Conservation (phyloP, 2,329 filamentous ascomycete genomes). For the Sporothrix pallida region DNA sequence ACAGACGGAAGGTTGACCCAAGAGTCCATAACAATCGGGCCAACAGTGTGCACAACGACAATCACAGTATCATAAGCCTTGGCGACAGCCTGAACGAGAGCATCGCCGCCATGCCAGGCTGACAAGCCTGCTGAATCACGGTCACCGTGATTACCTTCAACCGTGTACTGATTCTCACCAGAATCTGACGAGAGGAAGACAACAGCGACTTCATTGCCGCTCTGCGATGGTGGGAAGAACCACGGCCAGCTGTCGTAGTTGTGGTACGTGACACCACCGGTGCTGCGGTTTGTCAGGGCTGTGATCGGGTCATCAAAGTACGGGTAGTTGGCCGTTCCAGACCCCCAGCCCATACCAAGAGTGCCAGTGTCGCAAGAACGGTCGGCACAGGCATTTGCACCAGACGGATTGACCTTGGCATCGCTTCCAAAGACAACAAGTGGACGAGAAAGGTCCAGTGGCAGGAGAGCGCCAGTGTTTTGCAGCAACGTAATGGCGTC, state of each 20-base stretch:
- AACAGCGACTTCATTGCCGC: constrained; percentile 56
- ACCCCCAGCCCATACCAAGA: constrained; percentile 72
- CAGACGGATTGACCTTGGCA: constrained; percentile 63
- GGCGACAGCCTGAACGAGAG: constrained; percentile 63
- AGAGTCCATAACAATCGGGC: constrained; percentile 63
- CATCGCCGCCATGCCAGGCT: constrained; percentile 67
- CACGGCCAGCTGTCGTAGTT: constrained; percentile 68
- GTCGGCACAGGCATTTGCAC: constrained; percentile 69
- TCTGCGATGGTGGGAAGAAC: constrained; percentile 53
- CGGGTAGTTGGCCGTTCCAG: constrained; percentile 64
- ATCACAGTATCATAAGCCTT: constrained; percentile 62
- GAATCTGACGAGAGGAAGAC: constrained; percentile 70
- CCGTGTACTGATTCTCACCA: constrained; percentile 67
- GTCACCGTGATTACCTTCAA: constrained; percentile 63
- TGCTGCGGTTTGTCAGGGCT: constrained; percentile 65
- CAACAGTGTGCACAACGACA: constrained; percentile 67
- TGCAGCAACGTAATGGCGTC: constrained; percentile 71
- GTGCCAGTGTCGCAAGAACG: constrained; percentile 65
- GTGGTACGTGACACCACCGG: constrained; percentile 58
- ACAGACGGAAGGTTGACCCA: constrained; percentile 72
- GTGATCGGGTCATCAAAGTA: constrained; percentile 70
- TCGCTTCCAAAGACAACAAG: constrained; percentile 69
- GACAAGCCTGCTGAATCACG: constrained; percentile 62
- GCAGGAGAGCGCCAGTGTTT: constrained; percentile 60
- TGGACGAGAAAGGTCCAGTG: constrained; percentile 59